phyloP scores from a whole-genome alignment of 2,329 filamentous ascomycete genomes.

The Hypoxylon sp. region DNA sequence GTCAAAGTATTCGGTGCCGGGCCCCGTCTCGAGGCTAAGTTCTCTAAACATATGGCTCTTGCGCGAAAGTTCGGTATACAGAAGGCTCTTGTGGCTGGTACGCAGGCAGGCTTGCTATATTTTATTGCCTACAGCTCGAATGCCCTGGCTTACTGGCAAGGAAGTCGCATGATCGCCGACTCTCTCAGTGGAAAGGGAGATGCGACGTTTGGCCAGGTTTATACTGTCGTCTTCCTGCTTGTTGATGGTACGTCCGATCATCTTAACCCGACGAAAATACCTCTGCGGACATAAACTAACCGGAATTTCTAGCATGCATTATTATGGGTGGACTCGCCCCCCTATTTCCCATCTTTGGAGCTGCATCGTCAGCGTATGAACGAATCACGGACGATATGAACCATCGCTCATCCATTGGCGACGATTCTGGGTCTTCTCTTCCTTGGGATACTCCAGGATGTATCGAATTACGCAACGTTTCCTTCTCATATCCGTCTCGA shows the following conservation, averaged over 20 bases:
- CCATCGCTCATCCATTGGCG: slow-evolving; percentile 53
- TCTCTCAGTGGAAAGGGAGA: slow-evolving; percentile 43
- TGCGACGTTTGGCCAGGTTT: slow-evolving; percentile 48
- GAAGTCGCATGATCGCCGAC: slow-evolving; percentile 60
- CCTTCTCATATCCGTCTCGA: slow-evolving; percentile 56
- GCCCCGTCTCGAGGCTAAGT: slow-evolving; percentile 66
- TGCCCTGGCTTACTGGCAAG: slow-evolving; percentile 74
- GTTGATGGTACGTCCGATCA: slow-evolving; percentile 55
- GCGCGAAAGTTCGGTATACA: slow-evolving; percentile 63
- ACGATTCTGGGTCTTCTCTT: slow-evolving; percentile 9
- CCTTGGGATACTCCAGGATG: slow-evolving; percentile 19
- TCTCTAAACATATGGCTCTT: slow-evolving; percentile 59
- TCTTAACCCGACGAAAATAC: too few relatives aligned
- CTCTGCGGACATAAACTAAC: too few relatives aligned
- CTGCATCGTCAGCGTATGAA: slow-evolving; percentile 65
- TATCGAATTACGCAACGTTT: slow-evolving; percentile 46
- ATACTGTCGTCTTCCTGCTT: slow-evolving; percentile 63
- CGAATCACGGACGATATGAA: slow-evolving; percentile 68
- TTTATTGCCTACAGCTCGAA: slow-evolving; percentile 75
- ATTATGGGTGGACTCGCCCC: slow-evolving; percentile 70
- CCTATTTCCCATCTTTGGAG: slow-evolving; percentile 67
- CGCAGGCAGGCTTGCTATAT: slow-evolving; percentile 69
- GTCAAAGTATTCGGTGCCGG: slow-evolving; percentile 72
- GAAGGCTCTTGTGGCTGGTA: slow-evolving; percentile 64
- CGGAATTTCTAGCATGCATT: slow-evolving; percentile 63